Conservation (phyloP, 2,329 filamentous ascomycete genomes). For the Talaromyces atroroseus region DNA sequence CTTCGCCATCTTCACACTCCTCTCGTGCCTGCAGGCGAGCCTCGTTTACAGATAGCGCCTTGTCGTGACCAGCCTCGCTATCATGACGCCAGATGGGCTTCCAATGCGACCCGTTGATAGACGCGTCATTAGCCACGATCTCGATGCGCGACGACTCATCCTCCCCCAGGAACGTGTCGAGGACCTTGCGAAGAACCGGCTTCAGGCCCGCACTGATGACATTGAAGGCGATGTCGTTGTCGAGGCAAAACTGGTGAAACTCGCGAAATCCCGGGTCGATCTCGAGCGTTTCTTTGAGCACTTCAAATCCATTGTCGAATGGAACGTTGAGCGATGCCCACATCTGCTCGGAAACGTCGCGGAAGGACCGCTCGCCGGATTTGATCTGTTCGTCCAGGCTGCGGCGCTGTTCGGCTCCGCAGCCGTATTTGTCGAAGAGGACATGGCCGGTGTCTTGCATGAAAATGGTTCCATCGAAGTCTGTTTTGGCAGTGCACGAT, state of each 20-base stretch:
- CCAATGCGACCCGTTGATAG: constrained; percentile 57
- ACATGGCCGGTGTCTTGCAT: constrained; percentile 67
- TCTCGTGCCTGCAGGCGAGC: constrained; percentile 52
- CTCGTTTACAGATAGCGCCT: constrained; percentile 59
- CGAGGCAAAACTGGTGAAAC: constrained; percentile 61
- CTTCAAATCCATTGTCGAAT: constrained; percentile 62
- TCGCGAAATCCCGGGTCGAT: constrained; percentile 59
- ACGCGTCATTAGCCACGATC: constrained; percentile 63
- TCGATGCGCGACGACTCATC: constrained; percentile 55
- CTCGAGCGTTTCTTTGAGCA: constrained; percentile 57
- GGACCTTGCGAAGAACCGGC: constrained; percentile 56
- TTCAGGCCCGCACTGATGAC: constrained; percentile 65
- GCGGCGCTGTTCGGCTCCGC: constrained; percentile 52
- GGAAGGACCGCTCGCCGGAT: constrained; percentile 59
- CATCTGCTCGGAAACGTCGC: constrained; percentile 67
- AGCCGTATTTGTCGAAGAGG: constrained; percentile 61
- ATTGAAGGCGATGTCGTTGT: constrained; percentile 61
- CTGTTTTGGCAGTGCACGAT: constrained; percentile 32
- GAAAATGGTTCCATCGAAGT: constrained; percentile 68
- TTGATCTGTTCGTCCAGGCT: constrained; percentile 60
- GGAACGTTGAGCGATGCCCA: constrained; percentile 62
- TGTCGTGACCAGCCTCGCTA: constrained; percentile 61
- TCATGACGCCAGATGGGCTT: constrained; percentile 64
- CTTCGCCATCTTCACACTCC: constrained; percentile 54
- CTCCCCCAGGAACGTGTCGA: constrained; percentile 61